Percentiles rank a stretch among this genome's conserved stretches.
phyloP scores from a whole-genome alignment of 2,329 filamentous ascomycete species.

The Neoarthrinium moseri region DNA sequence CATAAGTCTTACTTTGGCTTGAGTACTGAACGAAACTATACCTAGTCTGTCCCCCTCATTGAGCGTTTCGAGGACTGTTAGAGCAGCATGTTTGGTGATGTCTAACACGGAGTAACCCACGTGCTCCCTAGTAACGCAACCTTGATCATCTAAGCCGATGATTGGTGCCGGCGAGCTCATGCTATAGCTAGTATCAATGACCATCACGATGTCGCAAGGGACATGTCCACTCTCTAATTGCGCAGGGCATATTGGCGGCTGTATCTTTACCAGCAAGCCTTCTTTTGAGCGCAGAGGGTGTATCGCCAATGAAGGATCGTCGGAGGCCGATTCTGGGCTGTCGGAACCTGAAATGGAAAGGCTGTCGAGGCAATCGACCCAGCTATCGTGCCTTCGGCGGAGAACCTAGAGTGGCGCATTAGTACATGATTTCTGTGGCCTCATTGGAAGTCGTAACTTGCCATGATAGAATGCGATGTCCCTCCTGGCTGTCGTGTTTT shows the following conservation, averaged over 20 bases:
- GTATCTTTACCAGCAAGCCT: conserved; percentile 44
- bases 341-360: not conserved
- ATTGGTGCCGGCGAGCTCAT: conserved; percentile 49
- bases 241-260: conserved; percentile 39
- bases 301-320: conserved; percentile 25
- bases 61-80: conserved; percentile 57
- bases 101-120: conserved; percentile 56
- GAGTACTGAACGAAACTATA: conserved; percentile 52
- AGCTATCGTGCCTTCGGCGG: not conserved
- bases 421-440: not conserved
- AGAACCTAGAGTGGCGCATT: not conserved
- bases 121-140: conserved; percentile 32
- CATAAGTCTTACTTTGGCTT: conserved; percentile 29
- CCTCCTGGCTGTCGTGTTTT: too few species aligned
- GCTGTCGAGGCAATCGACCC: not conserved
- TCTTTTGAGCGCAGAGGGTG: conserved; percentile 36
- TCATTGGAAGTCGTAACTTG: not conserved
- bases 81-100: conserved; percentile 58
- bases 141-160: conserved; percentile 35
- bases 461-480: too few species aligned
- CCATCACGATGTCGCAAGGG: conserved; percentile 60
- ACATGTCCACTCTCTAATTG: conserved; percentile 33
- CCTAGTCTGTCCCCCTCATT: conserved; percentile 53
- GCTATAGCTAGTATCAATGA: conserved; percentile 60
- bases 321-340: not conserved